Percentiles rank a stretch among this genome's conserved stretches.
These are phyloP conservation scores for Aspergillus jensenii DNA, from an alignment of 2,329 filamentous ascomycete species.

Conservation along the genomic window DNA sequence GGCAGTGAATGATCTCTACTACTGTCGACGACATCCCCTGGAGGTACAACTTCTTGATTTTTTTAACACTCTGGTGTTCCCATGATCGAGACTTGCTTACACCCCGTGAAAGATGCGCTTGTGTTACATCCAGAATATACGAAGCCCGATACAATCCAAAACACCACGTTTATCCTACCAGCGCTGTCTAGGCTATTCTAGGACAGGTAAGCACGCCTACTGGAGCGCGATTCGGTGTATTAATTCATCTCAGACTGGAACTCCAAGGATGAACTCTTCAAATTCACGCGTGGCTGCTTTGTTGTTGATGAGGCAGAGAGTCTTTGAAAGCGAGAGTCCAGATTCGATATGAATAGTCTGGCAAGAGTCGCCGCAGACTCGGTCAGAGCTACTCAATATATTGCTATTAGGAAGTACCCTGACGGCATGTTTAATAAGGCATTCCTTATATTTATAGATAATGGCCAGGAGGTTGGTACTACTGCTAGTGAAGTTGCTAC, in stretches of 20 bases:
- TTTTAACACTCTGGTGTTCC: too few relatives aligned
- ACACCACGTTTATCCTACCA: neutral
- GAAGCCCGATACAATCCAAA: conserved; percentile 16
- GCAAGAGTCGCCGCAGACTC: conserved; percentile 21
- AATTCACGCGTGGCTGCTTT: conserved; percentile 31
- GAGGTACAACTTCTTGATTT: too few relatives aligned
- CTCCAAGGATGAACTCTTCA: conserved; percentile 27
- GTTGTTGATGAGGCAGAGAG: conserved; percentile 26
- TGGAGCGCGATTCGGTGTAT: conserved; percentile 10
- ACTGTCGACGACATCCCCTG: too few relatives aligned
- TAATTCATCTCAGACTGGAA: conserved; percentile 26
- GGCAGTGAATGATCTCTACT: too few relatives aligned
- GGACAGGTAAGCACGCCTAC: conserved; percentile 16
- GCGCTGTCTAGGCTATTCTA: conserved; percentile 12
- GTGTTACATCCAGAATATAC: conserved; percentile 8
- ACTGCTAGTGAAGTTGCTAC: conserved; percentile 42
- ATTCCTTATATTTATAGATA: too few relatives aligned
- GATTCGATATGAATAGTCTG: conserved; percentile 24
- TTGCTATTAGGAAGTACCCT: conserved; percentile 22
- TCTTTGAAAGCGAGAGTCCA: conserved; percentile 21
- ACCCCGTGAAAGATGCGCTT: conserved; percentile 7
- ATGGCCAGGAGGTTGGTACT: too few relatives aligned
- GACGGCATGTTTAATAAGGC: conserved; percentile 35
- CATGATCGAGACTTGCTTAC: neutral
- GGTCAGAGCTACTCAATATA: conserved; percentile 17